Conservation (phyloP, 176 grass and related monocot genomes). For the Areca catechu region DNA sequence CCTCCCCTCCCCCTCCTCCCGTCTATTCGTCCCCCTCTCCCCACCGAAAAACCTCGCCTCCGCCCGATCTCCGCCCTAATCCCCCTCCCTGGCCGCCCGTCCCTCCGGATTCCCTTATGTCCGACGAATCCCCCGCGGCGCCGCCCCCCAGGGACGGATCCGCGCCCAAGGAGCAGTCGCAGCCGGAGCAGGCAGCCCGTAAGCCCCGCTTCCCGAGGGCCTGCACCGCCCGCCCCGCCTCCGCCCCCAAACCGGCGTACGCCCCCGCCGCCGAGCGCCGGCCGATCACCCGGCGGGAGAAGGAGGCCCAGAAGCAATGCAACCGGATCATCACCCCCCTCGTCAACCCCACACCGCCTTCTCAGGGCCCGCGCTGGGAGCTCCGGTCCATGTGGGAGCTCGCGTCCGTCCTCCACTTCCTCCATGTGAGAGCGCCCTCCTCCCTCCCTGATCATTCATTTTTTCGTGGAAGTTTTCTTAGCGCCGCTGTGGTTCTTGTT, state of each 20-base stretch:
- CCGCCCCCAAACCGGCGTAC: constrained; percentile 12
- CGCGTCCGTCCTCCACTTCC: constrained; percentile 81
- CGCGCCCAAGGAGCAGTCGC: constrained; percentile 11
- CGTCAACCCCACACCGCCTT: constrained; percentile 37
- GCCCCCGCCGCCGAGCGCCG: constrained; percentile 37
- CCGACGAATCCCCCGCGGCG: constrained; percentile 20
- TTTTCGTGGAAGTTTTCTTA: too few species aligned
- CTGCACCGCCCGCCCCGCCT: constrained; percentile 38
- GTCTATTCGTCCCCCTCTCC: constrained; percentile 1
- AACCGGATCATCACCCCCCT: constrained; percentile 65
- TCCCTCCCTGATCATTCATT: too few species aligned
- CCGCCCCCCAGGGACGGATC: constrained; percentile 15
- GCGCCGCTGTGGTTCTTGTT: too few species aligned
- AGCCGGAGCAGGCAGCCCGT: constrained; percentile 3
- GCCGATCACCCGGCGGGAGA: constrained; percentile 20
- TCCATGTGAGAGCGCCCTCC: constrained; percentile 45
- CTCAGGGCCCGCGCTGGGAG: constrained; percentile 46
- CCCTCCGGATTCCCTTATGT: constrained; percentile 2
- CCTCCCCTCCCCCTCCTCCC: background rate
- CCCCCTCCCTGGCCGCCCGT: constrained; percentile 2
- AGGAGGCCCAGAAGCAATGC: constrained; percentile 21
- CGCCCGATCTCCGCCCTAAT: constrained; percentile 3
- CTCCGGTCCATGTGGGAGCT: constrained; percentile 94
- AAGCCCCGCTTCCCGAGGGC: constrained; percentile 67
- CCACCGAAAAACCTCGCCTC: background rate